Evolutionary conservation across 140 eudicot genomes (phyloP).

Genomic region (Anethum foeniculum): DNA sequence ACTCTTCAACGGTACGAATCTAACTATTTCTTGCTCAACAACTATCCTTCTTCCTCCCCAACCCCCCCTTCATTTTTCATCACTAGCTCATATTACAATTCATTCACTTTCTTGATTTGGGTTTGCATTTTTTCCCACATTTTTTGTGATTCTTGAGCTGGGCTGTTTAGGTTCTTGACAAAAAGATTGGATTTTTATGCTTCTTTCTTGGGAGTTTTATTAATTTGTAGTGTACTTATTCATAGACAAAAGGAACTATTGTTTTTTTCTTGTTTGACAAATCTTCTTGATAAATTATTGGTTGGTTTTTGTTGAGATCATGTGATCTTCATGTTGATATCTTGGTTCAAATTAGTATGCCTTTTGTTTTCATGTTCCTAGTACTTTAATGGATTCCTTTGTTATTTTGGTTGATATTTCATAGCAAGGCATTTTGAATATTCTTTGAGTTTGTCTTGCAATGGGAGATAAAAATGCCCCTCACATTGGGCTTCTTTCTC

Average conservation of each 20-base stretch:
- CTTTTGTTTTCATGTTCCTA: neutral
- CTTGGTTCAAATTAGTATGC: neutral
- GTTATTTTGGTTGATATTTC: neutral
- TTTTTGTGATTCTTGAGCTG: neutral
- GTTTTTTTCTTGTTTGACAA: neutral
- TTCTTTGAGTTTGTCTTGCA: conserved; percentile 12
- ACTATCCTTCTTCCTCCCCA: neutral
- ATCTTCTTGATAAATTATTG: neutral
- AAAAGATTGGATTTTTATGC: neutral
- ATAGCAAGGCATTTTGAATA: neutral
- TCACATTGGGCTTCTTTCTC: conserved; percentile 29
- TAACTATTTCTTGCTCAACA: neutral
- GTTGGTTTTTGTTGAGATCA: neutral
- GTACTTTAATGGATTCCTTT: neutral
- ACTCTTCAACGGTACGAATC: conserved; percentile 13
- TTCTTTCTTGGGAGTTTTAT: neutral
- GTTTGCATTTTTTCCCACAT: neutral
- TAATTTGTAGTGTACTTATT: neutral
- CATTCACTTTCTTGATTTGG: conserved; percentile 9
- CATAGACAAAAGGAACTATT: neutral
- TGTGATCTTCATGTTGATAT: neutral
- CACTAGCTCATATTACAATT: neutral
- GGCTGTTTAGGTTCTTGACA: neutral
- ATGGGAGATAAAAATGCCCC: conserved; percentile 40
- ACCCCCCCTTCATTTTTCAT: neutral